Conservation (phyloP, 139 green algal species). For the Chlorella vulgaris region DNA sequence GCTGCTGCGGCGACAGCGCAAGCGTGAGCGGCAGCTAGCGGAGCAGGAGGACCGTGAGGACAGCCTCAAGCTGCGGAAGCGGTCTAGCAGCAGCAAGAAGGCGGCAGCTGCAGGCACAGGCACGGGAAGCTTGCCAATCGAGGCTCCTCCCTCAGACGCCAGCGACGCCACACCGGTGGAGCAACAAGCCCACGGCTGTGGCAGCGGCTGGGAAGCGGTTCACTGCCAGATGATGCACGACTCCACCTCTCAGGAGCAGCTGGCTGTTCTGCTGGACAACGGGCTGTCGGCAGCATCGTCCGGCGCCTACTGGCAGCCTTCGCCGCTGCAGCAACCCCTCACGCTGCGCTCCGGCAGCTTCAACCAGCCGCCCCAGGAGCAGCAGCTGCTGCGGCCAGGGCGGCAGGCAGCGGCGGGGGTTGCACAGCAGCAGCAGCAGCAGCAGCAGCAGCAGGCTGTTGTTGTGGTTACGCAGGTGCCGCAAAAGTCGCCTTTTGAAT, state of each 20-base stretch:
- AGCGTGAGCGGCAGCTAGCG: background rate
- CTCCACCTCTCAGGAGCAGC: too few relatives aligned
- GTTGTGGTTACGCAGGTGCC: too few relatives aligned
- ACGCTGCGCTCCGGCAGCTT: background rate
- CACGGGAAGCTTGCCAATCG: background rate
- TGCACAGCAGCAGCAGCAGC: constrained; percentile 4
- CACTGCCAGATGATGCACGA: too few relatives aligned
- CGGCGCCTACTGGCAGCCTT: background rate
- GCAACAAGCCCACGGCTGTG: too few relatives aligned
- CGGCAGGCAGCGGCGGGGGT: background rate
- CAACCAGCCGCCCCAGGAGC: background rate
- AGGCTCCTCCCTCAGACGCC: background rate
- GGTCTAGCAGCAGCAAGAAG: background rate
- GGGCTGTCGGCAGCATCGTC: background rate
- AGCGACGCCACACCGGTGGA: too few relatives aligned
- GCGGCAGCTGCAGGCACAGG: background rate
- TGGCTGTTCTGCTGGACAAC: background rate
- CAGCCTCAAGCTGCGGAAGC: background rate
- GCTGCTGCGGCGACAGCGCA: background rate
- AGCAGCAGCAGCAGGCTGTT: background rate
- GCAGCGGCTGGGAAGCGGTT: background rate
- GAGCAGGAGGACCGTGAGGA: background rate
- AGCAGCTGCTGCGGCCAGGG: background rate
- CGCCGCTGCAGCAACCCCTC: background rate
- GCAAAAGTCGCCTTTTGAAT: too few relatives aligned